Base-by-base conservation (phyloP, 2,329 filamentous ascomycete species). In the Fusarium bactridioides region DNA sequence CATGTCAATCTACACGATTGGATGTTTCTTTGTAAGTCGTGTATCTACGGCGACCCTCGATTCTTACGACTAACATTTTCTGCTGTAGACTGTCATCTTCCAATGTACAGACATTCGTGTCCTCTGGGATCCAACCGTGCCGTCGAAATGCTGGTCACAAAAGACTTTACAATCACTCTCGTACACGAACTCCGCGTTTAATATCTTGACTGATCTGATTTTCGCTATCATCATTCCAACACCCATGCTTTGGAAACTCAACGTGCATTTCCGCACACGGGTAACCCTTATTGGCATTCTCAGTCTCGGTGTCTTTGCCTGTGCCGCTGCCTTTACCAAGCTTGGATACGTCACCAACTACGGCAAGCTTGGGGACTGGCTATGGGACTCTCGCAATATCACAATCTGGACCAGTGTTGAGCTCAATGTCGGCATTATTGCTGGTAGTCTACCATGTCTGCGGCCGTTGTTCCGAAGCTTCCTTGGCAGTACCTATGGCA, bases 101-200 rank as follows among this genome's bases (percentile, higher is more conserved):
- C 85, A 88, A 64, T 88, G 86, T 54, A 82, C 80, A 10, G 80
- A 87, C 45, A 76, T 87, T 3, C 79, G 81, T 10, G 67, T 83
- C 1, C 79, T 82, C 33, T 88, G 86, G 86, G 84, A 88, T 67
- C 48, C 43, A 0, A 75, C 73, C 0, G 78, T 83, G 4, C 74
- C 80, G 15, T 77, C 80, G 0, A 81, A 78, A 3, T 88, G 86
- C 69, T 88, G 84, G 82, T 63, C 78, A 2, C 64, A 75, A 10
- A 51, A 55, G 3, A 84, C 82, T 0, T 76, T 87, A 10, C 79
- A 83, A 35, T 79, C 74, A 2, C 76, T 88, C 4, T 82, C 82
- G 16, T 86, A 85, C 64, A 81, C 82, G 25, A 85, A 85, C 69
- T 76, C 78, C 10, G 68, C 76, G 13, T 64, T 83, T 25, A 82